Base-by-base conservation (phyloP, 441 rosid species). In the Arabidopsis hybrid region DNA sequence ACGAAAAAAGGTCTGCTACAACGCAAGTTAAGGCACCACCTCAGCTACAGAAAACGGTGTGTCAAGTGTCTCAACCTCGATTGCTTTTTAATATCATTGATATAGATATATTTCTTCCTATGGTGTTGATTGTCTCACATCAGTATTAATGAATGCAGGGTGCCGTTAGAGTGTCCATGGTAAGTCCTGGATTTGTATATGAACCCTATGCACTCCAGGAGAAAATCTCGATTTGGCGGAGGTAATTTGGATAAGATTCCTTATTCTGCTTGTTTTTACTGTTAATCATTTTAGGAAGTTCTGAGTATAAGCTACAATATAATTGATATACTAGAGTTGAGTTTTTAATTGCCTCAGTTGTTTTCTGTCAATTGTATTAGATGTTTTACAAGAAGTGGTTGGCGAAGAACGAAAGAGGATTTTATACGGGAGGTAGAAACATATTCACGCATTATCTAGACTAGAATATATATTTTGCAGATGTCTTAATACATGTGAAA, bases 371-470 rank as follows among this genome's bases (percentile, higher is more conserved):
- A 43, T n/a, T 43, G 8, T n/a, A 26, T 14, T n/a, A 95, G 98
- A 80, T 95, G 87, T 88, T 91, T 95, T 74, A 95, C 97, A 61
- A 87, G 75, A 83, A 64, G 80, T 53, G 99, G 98, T 68, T 92
- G 99, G 99, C 74, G 59, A 82, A 89, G 97, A 86, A 92, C 98
- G 5, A 92, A 92, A 84, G 93, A 86, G 2, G 97, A 95, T 68
- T 42, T 89, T 56, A 65, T 88, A 46, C 39, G 86, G 35, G 95
- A 95, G 97, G 98, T 95, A 62, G 71, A 59, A 49, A 61, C 55
- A 72, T 73, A 43, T 62, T 55, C 60, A 53, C 4, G 13, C 55
- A 7, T 67, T 36, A 14, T 52, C 55, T 65, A 49, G 46, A 51
- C 10, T 51, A 6, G 9, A 38, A 32, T 46, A 55, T 51, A 50